phyloP scores from a whole-genome alignment of 805 yeast genomes.

The Yarrowia alimentaria region DNA sequence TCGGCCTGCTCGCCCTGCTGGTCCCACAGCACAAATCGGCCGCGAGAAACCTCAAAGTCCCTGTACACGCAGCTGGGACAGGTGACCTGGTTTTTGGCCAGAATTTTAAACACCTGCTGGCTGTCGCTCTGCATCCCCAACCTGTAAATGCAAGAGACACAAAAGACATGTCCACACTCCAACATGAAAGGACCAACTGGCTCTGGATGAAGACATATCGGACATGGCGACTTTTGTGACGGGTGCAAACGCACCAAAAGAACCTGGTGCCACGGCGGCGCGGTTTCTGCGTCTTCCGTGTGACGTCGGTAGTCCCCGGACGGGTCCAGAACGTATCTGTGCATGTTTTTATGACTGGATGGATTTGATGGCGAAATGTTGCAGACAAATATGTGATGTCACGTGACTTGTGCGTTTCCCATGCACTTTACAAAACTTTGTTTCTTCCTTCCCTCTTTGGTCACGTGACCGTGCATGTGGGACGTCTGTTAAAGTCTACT shows the following conservation, averaged over 20 bases:
- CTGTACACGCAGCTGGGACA: constrained; percentile 15
- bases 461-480: too few species aligned
- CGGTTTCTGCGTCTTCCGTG: not conserved
- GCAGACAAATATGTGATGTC: too few species aligned
- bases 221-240: constrained; percentile 4
- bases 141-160: constrained; percentile 18
- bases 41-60: constrained; percentile 4
- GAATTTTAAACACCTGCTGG: not conserved
- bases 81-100: not conserved
- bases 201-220: constrained; percentile 21
- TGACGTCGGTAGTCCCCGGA: constrained; percentile 5
- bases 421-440: too few species aligned
- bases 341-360: too few species aligned
- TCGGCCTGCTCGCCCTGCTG: not conserved
- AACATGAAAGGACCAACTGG: constrained; percentile 20
- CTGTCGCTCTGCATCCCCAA: not conserved
- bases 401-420: not conserved
- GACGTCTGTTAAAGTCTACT: constrained; percentile 15
- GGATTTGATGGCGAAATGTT: too few species aligned
- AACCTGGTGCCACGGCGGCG: constrained; percentile 1
- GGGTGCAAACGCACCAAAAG: constrained; percentile 10
- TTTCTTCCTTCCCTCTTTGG: too few species aligned
- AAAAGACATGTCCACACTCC: constrained; percentile 23
- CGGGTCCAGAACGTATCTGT: constrained; percentile 16
- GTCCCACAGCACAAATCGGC: constrained; percentile 17